Evolutionary conservation across 164 flowering plant genomes (phyloP).

Genomic region (Annona cherimola): DNA sequence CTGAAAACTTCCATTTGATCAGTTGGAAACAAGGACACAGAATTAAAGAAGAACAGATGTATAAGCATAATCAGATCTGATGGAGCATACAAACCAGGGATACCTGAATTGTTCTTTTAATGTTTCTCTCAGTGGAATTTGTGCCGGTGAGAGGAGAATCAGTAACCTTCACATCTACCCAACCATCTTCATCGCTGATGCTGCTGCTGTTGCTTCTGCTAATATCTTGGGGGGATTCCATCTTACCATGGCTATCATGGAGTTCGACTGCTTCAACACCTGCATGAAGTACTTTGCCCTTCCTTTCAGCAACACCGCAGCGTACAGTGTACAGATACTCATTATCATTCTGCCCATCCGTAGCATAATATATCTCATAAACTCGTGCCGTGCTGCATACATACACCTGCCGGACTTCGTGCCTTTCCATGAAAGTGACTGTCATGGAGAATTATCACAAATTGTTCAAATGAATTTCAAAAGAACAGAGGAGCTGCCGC

Average conservation of each 20-base stretch:
- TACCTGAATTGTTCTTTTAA: constrained; percentile 30
- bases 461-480: neutral
- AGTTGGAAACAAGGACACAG: constrained; percentile 3
- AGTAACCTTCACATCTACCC: constrained; percentile 72
- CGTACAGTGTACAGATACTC: constrained; percentile 92
- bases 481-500: neutral
- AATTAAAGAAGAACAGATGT: neutral
- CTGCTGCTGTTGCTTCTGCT: constrained; percentile 16
- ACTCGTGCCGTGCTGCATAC: constrained; percentile 77
- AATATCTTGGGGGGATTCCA: constrained; percentile 14
- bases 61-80: neutral
- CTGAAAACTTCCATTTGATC: constrained; percentile 28
- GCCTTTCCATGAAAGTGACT: constrained; percentile 57
- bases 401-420: constrained; percentile 71
- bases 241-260: constrained; percentile 13
- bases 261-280: constrained; percentile 19
- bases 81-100: neutral
- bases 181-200: constrained; percentile 56
- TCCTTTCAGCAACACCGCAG: constrained; percentile 54
- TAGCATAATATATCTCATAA: constrained; percentile 69
- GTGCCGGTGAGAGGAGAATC: constrained; percentile 22
- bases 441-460: constrained; percentile 19
- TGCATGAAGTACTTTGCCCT: constrained; percentile 25
- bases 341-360: constrained; percentile 25
- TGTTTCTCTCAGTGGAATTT: constrained; percentile 11